Conservation (phyloP, 306 rosid genomes). For the Vachellia collinsii region DNA sequence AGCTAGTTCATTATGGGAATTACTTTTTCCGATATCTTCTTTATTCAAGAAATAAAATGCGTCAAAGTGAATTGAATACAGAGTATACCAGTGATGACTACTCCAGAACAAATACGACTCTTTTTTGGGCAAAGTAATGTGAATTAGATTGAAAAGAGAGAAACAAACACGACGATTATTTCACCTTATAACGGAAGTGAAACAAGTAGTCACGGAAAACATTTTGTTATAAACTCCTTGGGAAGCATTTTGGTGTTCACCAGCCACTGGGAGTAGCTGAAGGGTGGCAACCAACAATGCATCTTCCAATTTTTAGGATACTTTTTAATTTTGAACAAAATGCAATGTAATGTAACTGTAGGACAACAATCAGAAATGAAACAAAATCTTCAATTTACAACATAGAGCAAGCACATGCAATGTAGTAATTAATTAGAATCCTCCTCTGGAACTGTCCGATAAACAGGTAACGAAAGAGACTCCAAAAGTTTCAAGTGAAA, state of each 20-base stretch:
- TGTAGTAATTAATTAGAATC: not conserved
- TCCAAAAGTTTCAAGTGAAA: slow-evolving; percentile 77
- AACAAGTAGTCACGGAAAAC: not conserved
- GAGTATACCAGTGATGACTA: too few relatives aligned
- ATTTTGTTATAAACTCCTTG: not conserved
- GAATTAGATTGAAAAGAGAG: too few relatives aligned
- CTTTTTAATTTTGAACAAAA: not conserved
- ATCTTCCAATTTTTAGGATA: not conserved
- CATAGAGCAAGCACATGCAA: slow-evolving; percentile 20
- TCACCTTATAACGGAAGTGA: not conserved
- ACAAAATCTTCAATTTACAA: not conserved
- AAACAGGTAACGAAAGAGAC: slow-evolving; percentile 69
- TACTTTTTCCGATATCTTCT: not conserved
- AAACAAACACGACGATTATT: not conserved
- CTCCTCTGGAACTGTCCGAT: slow-evolving; percentile 37
- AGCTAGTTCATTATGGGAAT: too few relatives aligned
- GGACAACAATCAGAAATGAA: not conserved
- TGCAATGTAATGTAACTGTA: not conserved
- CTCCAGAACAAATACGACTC: too few relatives aligned
- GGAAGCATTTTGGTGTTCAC: not conserved
- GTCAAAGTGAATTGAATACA: not conserved
- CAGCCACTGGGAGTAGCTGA: not conserved
- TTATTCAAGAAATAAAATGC: not conserved
- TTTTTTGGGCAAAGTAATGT: too few relatives aligned
- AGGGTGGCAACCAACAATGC: not conserved